These are phyloP conservation scores for Nemophila menziesii DNA, from an alignment of 257 asterid species.

Conservation along the genomic window DNA sequence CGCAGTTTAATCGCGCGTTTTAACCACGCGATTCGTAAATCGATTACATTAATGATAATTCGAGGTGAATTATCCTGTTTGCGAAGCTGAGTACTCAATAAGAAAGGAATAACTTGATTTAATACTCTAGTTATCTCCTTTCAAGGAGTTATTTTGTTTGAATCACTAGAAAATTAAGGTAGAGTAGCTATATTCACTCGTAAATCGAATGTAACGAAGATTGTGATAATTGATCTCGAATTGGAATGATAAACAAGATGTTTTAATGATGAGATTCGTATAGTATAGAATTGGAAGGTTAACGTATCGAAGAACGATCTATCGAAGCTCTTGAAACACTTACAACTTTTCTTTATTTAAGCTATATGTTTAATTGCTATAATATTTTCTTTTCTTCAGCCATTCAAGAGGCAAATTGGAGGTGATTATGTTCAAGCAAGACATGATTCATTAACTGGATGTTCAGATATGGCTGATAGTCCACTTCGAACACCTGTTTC, in stretches of 20 bases:
- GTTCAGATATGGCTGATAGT: conserved; percentile 26
- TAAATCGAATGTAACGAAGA: not conserved
- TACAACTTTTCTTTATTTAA: not conserved
- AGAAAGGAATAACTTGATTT: not conserved
- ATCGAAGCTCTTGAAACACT: not conserved
- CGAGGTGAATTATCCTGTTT: not conserved
- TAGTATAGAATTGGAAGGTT: not conserved
- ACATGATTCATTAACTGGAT: conserved; percentile 42
- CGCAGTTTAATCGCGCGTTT: not conserved
- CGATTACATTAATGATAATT: not conserved
- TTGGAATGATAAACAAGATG: not conserved
- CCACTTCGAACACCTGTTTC: conserved; percentile 67
- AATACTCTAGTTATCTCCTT: not conserved
- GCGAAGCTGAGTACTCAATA: not conserved
- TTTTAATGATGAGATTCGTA: not conserved
- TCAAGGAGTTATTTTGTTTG: not conserved
- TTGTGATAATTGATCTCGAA: no score
- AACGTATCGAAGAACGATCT: not conserved
- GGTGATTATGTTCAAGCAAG: conserved; percentile 32
- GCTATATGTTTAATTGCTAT: not conserved
- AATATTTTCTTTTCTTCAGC: conserved; percentile 22
- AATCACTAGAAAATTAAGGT: not conserved
- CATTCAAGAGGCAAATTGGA: conserved; percentile 54
- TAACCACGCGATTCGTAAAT: not conserved
- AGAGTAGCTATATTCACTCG: not conserved